These are phyloP conservation scores for Leptodontidium sp. DNA, from an alignment of 2,329 filamentous ascomycete species.

Conservation along the genomic window DNA sequence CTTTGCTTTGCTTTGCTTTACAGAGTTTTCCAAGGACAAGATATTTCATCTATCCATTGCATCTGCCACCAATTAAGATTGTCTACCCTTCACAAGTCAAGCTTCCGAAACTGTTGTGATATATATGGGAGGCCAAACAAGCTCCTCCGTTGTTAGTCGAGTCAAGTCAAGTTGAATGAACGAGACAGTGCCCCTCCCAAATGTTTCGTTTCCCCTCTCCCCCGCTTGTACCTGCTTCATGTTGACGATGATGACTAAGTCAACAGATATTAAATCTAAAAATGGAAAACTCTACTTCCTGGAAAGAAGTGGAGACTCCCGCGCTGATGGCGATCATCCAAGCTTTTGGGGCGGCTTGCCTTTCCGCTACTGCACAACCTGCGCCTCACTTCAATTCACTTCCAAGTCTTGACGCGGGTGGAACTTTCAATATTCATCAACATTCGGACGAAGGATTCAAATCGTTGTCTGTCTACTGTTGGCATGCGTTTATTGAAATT, in stretches of 20 bases:
- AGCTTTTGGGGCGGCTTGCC: not conserved
- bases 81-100: not conserved
- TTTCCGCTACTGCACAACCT: slow-evolving; percentile 3
- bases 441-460: slow-evolving; percentile 6
- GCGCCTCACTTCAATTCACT: not conserved
- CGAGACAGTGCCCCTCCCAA: not conserved
- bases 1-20: not conserved
- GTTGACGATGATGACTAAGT: not conserved
- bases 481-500: not conserved
- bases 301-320: slow-evolving; percentile 15
- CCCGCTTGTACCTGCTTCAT: slow-evolving; percentile 2
- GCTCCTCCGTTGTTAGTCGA: too few species aligned
- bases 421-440: slow-evolving; percentile 1
- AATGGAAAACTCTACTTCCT: not conserved
- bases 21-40: not conserved
- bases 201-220: not conserved
- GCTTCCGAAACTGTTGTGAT: not conserved
- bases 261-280: not conserved
- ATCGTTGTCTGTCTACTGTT: slow-evolving; percentile 10
- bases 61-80: not conserved
- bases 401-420: slow-evolving; percentile 2
- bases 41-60: not conserved
- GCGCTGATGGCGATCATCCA: slow-evolving; percentile 11
- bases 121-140: not conserved
- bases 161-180: not conserved